Conservation (phyloP, 2,329 filamentous ascomycete species). For the Verticillium longisporum region DNA sequence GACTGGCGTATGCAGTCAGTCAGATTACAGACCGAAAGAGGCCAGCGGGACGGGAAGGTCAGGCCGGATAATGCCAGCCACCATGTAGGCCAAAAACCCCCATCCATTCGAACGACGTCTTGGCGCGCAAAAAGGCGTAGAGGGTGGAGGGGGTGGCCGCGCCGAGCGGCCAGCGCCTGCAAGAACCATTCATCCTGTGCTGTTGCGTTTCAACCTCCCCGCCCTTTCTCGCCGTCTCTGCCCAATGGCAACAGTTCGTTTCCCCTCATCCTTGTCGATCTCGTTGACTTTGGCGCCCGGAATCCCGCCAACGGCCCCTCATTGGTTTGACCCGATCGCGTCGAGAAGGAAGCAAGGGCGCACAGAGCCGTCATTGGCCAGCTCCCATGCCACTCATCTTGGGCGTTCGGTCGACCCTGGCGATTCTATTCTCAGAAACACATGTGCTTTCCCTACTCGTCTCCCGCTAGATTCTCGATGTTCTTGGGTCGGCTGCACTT, state of each 20-base stretch:
- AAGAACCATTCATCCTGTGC: conserved; percentile 4
- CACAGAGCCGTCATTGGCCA: background rate
- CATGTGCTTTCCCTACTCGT: background rate
- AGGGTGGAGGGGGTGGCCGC: background rate
- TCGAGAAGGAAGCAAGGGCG: background rate
- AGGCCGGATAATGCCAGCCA: background rate
- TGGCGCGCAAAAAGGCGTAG: background rate
- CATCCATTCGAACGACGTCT: background rate
- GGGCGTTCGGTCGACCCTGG: background rate
- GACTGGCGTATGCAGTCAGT: background rate
- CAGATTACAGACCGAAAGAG: background rate
- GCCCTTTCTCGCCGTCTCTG: background rate
- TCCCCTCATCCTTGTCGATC: background rate
- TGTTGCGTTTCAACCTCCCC: conserved; percentile 3
- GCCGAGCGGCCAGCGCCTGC: conserved; percentile 9
- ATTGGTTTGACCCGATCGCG: background rate
- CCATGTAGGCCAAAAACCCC: background rate
- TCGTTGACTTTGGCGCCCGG: conserved; percentile 8
- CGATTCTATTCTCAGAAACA: background rate
- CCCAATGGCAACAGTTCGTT: conserved; percentile 1
- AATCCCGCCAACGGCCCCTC: background rate
- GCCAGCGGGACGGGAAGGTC: background rate
- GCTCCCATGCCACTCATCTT: background rate
- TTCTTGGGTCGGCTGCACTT: background rate
- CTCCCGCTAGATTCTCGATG: background rate